Evolutionary conservation across 129 eudicot genomes (phyloP), one percentile per base, ranked within the genome.

Genomic region (Artemisia tridentata): DNA sequence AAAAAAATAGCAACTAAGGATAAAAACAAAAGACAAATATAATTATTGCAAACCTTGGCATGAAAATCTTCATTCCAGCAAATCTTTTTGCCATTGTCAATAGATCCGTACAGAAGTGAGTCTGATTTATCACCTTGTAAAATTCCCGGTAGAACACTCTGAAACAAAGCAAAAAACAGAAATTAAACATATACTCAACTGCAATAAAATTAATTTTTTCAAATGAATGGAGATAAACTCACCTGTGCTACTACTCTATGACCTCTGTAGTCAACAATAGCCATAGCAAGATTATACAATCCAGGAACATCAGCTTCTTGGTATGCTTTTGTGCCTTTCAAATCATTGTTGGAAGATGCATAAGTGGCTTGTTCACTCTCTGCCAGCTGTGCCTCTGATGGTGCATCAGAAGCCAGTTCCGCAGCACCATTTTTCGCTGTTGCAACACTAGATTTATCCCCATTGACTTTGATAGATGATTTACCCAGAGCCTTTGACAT

Each of bases 281-380:
- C 96, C 99, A 95, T 95, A 13, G 99, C 99, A 74, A 95, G 96
- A 86, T 88, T 95, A 79, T 95, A 95, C 53, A 95, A 75, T n/a
- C 99, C 99, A 31, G 97, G 85, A 72, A 90, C 96, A 88, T 95
- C 97, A 61, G 97, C 99, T 83, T 95, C 97, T 79, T 90, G 99
- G 74, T 82, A 95, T 17, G 99, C 97, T 82, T 86, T 95, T 45
- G 97, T 95, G 86, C 97, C 99, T 78, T 90, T 95, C 65, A 95
- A 75, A 65, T 95, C 99, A 69, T 95, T 95, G 70, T 95, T 95
- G 60, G 99, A 96, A 68, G 97, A 90, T 15, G 99, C 97, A 71
- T 90, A 95, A 11, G 99, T 95, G 50, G 99, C 99, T 87, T 95
- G 99, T 82, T 95, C 99, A 72, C 99, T 90, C 79, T 95, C 99